Evolutionary conservation across 2,329 filamentous ascomycete genomes (phyloP).

Genomic region (Colletotrichum sp.): DNA sequence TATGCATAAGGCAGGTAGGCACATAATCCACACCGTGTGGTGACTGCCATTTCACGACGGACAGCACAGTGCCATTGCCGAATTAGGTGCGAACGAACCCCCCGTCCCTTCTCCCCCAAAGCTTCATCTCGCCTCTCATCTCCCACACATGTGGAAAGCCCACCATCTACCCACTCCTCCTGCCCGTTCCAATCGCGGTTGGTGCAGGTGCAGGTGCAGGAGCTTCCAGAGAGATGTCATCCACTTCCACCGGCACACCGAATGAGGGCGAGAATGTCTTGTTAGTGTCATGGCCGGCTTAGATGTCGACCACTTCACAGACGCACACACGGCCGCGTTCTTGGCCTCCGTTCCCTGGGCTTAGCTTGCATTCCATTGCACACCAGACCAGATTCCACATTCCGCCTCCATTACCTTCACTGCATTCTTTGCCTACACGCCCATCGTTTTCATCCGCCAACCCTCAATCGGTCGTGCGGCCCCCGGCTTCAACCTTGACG

Average conservation of each 20-base stretch:
- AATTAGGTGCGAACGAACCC: background rate
- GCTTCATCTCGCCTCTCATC: background rate
- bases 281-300: background rate
- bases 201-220: background rate
- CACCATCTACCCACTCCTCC: background rate
- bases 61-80: background rate
- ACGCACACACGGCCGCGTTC: background rate
- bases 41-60: background rate
- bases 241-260: background rate
- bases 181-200: background rate
- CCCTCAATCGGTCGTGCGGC: background rate
- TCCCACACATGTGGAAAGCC: background rate
- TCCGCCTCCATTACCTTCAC: background rate
- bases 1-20: background rate
- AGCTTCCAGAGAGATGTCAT: background rate
- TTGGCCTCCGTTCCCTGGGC: background rate
- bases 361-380: background rate
- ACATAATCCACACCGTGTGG: background rate
- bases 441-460: background rate
- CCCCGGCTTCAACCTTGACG: background rate
- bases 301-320: background rate
- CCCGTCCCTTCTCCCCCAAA: background rate
- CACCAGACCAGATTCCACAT: background rate
- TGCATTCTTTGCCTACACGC: background rate
- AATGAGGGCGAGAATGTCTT: background rate